These are phyloP conservation scores for Gentiana dahurica DNA, from an alignment of 257 asterid genomes.

Conservation along the genomic window DNA sequence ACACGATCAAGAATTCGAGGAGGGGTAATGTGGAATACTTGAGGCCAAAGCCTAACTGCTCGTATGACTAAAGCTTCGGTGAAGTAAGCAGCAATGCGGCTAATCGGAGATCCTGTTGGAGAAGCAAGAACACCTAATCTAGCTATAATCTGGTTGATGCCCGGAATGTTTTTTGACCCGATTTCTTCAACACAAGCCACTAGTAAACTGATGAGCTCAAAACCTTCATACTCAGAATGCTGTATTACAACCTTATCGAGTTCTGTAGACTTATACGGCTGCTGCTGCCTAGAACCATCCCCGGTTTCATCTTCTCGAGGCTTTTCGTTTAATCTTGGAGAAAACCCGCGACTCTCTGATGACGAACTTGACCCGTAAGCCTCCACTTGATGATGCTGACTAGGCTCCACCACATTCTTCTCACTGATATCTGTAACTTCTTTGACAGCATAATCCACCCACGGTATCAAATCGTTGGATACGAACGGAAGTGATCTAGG, in stretches of 20 bases:
- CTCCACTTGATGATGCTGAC: constrained; percentile 35
- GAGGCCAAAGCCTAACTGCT: constrained; percentile 73
- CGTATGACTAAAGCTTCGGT: constrained; percentile 79
- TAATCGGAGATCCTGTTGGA: constrained; percentile 64
- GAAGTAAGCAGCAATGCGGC: constrained; percentile 72
- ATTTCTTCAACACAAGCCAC: constrained; percentile 78
- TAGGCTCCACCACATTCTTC: constrained; percentile 27
- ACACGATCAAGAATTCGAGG: constrained; percentile 64
- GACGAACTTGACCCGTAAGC: constrained; percentile 61
- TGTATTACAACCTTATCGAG: constrained; percentile 21
- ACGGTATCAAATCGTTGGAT: constrained; percentile 30
- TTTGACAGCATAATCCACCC: constrained; percentile 64
- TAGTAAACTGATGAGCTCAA: constrained; percentile 66
- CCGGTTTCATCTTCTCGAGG: constrained; percentile 34
- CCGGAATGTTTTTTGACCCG: constrained; percentile 41
- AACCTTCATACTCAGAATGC: constrained; percentile 26
- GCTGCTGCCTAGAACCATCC: constrained; percentile 34
- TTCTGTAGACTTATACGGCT: constrained; percentile 24
- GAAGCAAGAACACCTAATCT: constrained; percentile 92
- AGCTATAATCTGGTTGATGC: constrained; percentile 47
- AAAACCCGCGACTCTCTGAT: constrained; percentile 44
- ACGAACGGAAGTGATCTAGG: constrained; percentile 48
- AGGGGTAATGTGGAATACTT: constrained; percentile 45
- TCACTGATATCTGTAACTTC: constrained; percentile 43
- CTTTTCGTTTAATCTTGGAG: constrained; percentile 26